Conservation (phyloP, 139 green algal genomes). For the Tetraselmis chui region DNA sequence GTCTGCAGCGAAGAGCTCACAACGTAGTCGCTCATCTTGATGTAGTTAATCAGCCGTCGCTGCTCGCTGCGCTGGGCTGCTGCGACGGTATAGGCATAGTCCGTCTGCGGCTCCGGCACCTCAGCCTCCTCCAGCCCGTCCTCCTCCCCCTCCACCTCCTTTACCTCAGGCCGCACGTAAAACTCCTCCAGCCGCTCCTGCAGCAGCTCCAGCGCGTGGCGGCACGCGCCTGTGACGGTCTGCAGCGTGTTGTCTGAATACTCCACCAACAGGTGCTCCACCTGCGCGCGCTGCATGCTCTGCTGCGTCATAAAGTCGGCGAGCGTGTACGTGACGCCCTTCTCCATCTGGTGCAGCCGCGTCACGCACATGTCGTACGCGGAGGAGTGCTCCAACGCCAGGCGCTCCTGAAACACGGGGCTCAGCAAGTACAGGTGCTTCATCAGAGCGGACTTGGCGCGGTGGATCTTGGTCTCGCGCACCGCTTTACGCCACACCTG, state of each 20-base stretch:
- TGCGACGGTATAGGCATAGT: conserved; percentile 68
- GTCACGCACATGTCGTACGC: neutral
- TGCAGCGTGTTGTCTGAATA: conserved; percentile 35
- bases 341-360: neutral
- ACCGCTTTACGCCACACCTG: conserved; percentile 51
- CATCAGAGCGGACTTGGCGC: conserved; percentile 36
- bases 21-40: conserved; percentile 71
- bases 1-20: conserved; percentile 66
- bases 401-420: conserved; percentile 53
- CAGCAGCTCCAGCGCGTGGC: conserved; percentile 45
- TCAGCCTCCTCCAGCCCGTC: neutral
- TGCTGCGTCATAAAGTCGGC: conserved; percentile 48
- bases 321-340: conserved; percentile 31
- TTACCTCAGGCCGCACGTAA: neutral
- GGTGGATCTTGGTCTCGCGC: conserved; percentile 49
- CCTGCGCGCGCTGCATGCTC: conserved; percentile 19
- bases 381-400: conserved; percentile 28
- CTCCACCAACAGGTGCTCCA: conserved; percentile 26
- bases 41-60: conserved; percentile 59
- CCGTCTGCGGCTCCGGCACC: conserved; percentile 3
- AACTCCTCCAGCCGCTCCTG: conserved; percentile 48
- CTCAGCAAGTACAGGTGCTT: conserved; percentile 67
- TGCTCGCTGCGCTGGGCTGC: conserved; percentile 64
- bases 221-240: conserved; percentile 50
- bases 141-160: neutral